phyloP scores from a whole-genome alignment of 208 protist genomes.

The Strigomonas galati region DNA sequence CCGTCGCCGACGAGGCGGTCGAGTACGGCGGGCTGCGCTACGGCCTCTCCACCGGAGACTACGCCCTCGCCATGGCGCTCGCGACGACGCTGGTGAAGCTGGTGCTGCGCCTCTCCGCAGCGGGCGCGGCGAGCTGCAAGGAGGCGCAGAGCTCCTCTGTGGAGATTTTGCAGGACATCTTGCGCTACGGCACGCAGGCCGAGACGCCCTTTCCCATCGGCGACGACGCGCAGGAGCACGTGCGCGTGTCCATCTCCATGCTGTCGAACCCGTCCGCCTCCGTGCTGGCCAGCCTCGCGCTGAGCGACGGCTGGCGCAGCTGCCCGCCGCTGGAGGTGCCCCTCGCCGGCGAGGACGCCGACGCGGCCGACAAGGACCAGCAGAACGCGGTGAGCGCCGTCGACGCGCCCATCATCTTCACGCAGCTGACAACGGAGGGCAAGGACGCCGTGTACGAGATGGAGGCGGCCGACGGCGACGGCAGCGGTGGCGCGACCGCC shows the following conservation, averaged over 20 bases:
- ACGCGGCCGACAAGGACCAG: not conserved
- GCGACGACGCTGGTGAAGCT: slow-evolving; percentile 93
- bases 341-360: slow-evolving; percentile 4
- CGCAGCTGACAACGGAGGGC: slow-evolving; percentile 53
- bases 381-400: slow-evolving; percentile 33
- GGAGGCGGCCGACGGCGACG: slow-evolving; percentile 27
- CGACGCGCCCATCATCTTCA: slow-evolving; percentile 74
- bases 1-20: slow-evolving; percentile 10
- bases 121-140: slow-evolving; percentile 22
- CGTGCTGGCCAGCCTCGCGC: slow-evolving; percentile 49
- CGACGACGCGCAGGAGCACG: slow-evolving; percentile 89
- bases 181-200: slow-evolving; percentile 68
- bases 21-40: slow-evolving; percentile 42
- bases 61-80: slow-evolving; percentile 91
- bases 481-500: slow-evolving; percentile 5
- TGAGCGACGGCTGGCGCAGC: slow-evolving; percentile 3
- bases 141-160: slow-evolving; percentile 58
- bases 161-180: slow-evolving; percentile 61
- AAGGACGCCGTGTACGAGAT: slow-evolving; percentile 59
- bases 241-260: slow-evolving; percentile 76
- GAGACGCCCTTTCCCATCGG: slow-evolving; percentile 42
- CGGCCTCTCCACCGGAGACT: slow-evolving; percentile 86
- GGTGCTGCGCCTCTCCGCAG: slow-evolving; percentile 66
- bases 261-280: slow-evolving; percentile 37
- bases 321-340: not conserved